These are phyloP conservation scores for Larix sibirica DNA, from an alignment of 83 land plant species.

Conservation along the genomic window DNA sequence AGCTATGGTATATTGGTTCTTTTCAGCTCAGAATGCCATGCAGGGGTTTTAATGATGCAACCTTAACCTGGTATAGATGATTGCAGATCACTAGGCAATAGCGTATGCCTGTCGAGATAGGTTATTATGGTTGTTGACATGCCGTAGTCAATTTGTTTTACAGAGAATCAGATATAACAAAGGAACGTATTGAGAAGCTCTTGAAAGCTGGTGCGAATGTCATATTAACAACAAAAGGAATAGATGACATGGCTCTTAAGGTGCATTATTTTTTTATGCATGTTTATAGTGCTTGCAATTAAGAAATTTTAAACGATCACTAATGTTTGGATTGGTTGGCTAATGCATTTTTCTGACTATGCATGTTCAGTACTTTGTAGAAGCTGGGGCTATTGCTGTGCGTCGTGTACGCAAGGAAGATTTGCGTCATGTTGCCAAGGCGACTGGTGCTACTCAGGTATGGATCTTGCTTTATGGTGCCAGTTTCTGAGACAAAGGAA, in stretches of 20 bases:
- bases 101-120: not conserved
- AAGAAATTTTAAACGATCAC: not conserved
- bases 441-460: constrained; percentile 97
- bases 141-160: not conserved
- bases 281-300: not conserved
- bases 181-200: constrained; percentile 96
- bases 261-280: constrained; percentile 23
- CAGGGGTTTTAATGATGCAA: not conserved
- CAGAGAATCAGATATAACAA: constrained; percentile 97
- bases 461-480: too few relatives aligned
- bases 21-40: not conserved
- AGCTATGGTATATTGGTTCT: not conserved
- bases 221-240: constrained; percentile 93
- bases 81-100: not conserved
- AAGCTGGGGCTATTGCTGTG: constrained; percentile 97
- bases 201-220: constrained; percentile 99
- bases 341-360: not conserved
- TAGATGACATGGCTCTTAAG: constrained; percentile 99
- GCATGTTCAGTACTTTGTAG: constrained; percentile 86
- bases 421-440: constrained; percentile 96
- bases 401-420: constrained; percentile 97
- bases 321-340: not conserved
- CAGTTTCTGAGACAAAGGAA: too few relatives aligned
- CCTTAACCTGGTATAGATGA: not conserved
- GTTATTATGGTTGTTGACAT: not conserved